Conservation (phyloP, 306 rosid genomes). For the Dryas octopetala region DNA sequence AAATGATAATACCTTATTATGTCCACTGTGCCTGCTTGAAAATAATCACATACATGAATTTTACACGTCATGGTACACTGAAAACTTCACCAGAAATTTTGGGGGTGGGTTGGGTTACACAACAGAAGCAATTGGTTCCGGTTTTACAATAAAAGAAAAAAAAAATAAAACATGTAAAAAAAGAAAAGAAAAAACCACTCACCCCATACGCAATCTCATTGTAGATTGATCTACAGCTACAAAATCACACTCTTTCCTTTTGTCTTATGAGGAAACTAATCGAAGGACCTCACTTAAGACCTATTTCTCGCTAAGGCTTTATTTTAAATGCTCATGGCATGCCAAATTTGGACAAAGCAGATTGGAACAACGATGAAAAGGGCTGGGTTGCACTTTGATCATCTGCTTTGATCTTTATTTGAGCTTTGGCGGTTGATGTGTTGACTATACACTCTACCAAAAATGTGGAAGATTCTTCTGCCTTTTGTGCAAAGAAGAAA, state of each 20-base stretch:
- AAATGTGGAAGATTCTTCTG: constrained; percentile 65
- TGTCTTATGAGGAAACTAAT: neutral
- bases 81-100: constrained; percentile 2
- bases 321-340: constrained; percentile 39
- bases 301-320: constrained; percentile 14
- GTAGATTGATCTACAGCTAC: constrained; percentile 23
- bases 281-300: neutral
- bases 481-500: constrained; percentile 97
- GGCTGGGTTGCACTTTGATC: constrained; percentile 73
- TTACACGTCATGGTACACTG: constrained; percentile 3
- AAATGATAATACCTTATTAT: neutral
- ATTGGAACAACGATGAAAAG: constrained; percentile 70
- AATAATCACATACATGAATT: neutral
- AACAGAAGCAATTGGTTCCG: neutral
- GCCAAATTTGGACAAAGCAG: constrained; percentile 86
- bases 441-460: constrained; percentile 92
- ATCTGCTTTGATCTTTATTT: constrained; percentile 82
- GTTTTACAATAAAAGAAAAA: neutral
- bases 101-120: neutral
- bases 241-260: constrained; percentile 5
- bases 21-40: neutral
- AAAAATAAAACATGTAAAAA: neutral
- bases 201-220: constrained; percentile 11
- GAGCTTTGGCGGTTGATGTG: constrained; percentile 84
- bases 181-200: neutral